phyloP scores from a whole-genome alignment of 305 asterid species.

The Petunia hybrid region DNA sequence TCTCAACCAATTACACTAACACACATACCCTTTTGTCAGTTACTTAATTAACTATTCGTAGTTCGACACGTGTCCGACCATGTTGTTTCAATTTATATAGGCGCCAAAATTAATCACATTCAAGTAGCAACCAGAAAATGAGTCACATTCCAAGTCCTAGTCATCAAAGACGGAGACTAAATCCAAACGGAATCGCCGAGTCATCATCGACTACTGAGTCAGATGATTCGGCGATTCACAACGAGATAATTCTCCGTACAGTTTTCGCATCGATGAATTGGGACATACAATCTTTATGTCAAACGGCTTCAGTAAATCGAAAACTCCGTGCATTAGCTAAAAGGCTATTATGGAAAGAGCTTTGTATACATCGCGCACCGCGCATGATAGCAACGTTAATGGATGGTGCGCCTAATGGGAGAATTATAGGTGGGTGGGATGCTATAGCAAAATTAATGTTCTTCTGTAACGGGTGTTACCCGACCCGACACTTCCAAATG shows the following conservation, averaged over 20 bases:
- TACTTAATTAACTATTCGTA: background rate
- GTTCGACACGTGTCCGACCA: constrained; percentile 40
- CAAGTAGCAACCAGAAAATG: constrained; percentile 29
- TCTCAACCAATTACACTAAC: background rate
- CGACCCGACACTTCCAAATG: constrained; percentile 52
- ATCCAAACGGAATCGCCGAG: background rate
- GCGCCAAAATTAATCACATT: background rate
- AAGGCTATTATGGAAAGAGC: constrained; percentile 75
- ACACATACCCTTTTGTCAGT: constrained; percentile 22
- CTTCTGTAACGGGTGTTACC: constrained; percentile 75
- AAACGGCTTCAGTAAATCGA: constrained; percentile 54
- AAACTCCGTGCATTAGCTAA: constrained; percentile 71
- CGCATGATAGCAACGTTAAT: constrained; percentile 53
- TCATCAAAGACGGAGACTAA: constrained; percentile 40
- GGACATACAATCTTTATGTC: constrained; percentile 70
- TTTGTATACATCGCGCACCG: constrained; percentile 70
- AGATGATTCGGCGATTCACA: constrained; percentile 50
- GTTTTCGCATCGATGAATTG: constrained; percentile 64
- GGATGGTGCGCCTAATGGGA: constrained; percentile 45
- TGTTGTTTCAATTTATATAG: background rate
- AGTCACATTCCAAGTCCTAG: constrained; percentile 24
- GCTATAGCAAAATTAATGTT: constrained; percentile 79
- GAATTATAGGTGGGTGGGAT: constrained; percentile 70
- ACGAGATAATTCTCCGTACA: constrained; percentile 61
- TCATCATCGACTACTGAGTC: constrained; percentile 35